These are phyloP conservation scores for Mortierella sp. DNA, from an alignment of 371 early-diverging fungal species.

Conservation along the genomic window DNA sequence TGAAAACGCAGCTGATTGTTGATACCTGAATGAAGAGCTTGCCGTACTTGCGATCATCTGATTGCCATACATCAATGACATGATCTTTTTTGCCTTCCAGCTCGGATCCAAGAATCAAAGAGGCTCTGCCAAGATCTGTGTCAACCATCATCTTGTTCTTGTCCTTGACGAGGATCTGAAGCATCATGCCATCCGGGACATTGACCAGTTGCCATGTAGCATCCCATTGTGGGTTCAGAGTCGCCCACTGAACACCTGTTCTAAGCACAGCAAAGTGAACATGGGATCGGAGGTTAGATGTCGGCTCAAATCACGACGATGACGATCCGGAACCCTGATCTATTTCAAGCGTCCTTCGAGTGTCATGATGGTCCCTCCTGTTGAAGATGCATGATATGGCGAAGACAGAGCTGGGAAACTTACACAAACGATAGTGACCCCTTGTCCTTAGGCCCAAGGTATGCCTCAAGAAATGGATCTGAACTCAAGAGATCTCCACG, in stretches of 20 bases:
- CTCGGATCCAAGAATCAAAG: constrained; percentile 17
- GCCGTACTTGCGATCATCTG: constrained; percentile 24
- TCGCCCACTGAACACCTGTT: constrained; percentile 45
- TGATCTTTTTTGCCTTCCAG: constrained; percentile 28
- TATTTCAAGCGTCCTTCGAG: too few relatives aligned
- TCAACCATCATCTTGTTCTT: constrained; percentile 50
- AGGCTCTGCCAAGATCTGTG: constrained; percentile 28
- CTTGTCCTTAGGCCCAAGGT: constrained; percentile 27
- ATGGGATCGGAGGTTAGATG: too few relatives aligned
- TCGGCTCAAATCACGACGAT: too few relatives aligned
- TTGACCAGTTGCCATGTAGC: constrained; percentile 39
- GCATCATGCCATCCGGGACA: constrained; percentile 29
- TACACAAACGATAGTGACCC: constrained; percentile 24
- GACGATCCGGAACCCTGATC: too few relatives aligned
- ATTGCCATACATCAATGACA: constrained; percentile 15
- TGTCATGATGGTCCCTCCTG: too few relatives aligned
- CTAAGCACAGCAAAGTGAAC: constrained; percentile 12
- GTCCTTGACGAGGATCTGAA: constrained; percentile 31
- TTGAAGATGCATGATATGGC: too few relatives aligned
- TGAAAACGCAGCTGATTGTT: too few relatives aligned
- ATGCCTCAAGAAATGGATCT: constrained; percentile 45
- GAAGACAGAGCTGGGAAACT: too few relatives aligned
- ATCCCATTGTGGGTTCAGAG: constrained; percentile 41
- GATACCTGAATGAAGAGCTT: constrained; percentile 21
- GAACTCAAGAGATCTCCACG: constrained; percentile 37